Percentiles rank a stretch among this genome's conserved stretches.
Evolutionary conservation across 768 basidiomycete species (phyloP).

Genomic region (Candolleomyces eurysporus): DNA sequence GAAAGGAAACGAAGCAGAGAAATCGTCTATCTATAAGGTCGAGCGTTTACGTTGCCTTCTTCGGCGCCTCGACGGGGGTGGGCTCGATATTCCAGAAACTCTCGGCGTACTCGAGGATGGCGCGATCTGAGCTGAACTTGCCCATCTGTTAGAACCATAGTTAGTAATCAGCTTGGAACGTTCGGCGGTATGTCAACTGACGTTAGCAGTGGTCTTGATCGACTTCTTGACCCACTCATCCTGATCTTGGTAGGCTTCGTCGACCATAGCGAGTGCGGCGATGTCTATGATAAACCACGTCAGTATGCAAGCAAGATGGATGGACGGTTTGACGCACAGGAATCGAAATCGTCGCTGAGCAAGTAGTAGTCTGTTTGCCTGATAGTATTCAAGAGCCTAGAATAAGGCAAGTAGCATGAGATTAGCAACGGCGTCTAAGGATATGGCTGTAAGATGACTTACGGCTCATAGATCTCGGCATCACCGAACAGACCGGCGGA

Average conservation of each 20-base stretch:
- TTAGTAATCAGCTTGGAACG: neutral
- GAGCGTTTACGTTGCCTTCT: neutral
- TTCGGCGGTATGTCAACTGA: conserved; percentile 17
- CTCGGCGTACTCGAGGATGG: conserved; percentile 91
- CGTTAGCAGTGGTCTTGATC: conserved; percentile 79
- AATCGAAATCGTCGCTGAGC: conserved; percentile 91
- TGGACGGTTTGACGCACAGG: conserved; percentile 50
- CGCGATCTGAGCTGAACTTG: conserved; percentile 93
- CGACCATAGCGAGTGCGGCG: conserved; percentile 80
- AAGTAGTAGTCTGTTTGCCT: conserved; percentile 77
- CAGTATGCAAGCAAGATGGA: conserved; percentile 2
- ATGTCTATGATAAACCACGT: conserved; percentile 51
- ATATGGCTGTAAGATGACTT: conserved; percentile 25
- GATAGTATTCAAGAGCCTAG: conserved; percentile 71
- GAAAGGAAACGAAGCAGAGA: too few species aligned
- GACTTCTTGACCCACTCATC: conserved; percentile 92
- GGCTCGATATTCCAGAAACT: conserved; percentile 79
- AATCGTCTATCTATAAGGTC: too few species aligned
- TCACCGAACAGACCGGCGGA: conserved; percentile 82
- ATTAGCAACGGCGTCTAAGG: conserved; percentile 19
- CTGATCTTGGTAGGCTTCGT: conserved; percentile 81
- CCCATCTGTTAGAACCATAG: conserved; percentile 63
- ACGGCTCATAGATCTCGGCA: conserved; percentile 81
- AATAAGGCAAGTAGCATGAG: conserved; percentile 8
- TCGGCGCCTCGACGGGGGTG: conserved; percentile 17